Evolutionary conservation across 345 rosid species (phyloP), one percentile per base, ranked within the genome.

Genomic region (Leavenworthia alabamica): DNA sequence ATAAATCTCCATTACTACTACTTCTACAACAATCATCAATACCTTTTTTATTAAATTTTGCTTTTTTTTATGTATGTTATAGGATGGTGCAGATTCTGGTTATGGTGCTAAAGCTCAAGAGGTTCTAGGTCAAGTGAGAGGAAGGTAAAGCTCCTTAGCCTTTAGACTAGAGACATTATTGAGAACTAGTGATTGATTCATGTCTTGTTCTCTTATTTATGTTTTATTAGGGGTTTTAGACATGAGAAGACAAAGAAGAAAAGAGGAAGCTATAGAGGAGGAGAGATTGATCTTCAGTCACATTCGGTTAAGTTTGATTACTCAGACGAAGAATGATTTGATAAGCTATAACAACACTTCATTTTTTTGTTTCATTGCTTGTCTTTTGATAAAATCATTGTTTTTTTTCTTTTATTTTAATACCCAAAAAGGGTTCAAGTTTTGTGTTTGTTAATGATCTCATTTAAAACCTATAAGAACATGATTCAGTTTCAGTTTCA

Each of bases 241-340:
- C 97, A 93, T 46, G 99, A 93, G 70, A 93, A 89, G 86, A 94
- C 96, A 4, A 90, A 94, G 86, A 90, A 94, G 85, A 94, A 94
- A 78, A 86, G 99, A 2, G 96, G 99, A 46, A 71, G 78, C 63
- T 93, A 89, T 68, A 87, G 96, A 78, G 99, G 98, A 61, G 98
- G 97, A 60, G 83, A 70, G 70, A 89, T 93, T 46, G 97, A 89
- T 79, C 71, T 80, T 60, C 75, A 89, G 0, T 81, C 97, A 0
- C 88, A 93, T 61, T 93, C 97, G 0, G 11, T 89, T 6, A 93
- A 89, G 82, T 93, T 90, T 86, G 80, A 77, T 44, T 80, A 85
- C 71, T 83, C 96, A 1, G 99, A 93, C 43, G 87, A 83, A 0
- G 95, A 90, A 39, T 83, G 76, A 80, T 35, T 3, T n/a, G n/a